phyloP scores from a whole-genome alignment of 148 eudicot genomes.

The Cornus controversa region DNA sequence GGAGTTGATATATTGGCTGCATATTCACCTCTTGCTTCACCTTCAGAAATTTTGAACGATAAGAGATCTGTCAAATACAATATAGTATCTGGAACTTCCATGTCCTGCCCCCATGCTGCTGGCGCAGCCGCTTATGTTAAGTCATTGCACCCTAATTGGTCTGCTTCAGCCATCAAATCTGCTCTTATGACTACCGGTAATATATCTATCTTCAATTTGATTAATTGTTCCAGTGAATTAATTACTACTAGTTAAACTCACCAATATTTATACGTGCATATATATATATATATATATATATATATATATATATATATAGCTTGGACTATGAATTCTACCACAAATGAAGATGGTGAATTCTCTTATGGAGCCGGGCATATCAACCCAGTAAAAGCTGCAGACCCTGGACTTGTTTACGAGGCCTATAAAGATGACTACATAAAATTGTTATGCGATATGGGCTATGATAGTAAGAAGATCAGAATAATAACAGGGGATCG shows the following conservation, averaged over 20 bases:
- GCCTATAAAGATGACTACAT: constrained; percentile 34
- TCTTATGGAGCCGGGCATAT: constrained; percentile 65
- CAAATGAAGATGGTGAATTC: constrained; percentile 40
- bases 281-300: no score
- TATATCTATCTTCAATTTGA: no score
- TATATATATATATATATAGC: constrained; percentile 20
- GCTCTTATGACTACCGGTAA: background rate
- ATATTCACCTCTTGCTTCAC: constrained; percentile 30
- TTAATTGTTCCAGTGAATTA: no score
- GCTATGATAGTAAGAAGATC: constrained; percentile 1
- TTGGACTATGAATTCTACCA: constrained; percentile 23
- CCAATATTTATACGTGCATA: no score
- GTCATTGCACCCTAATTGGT: constrained; percentile 26
- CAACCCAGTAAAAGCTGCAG: constrained; percentile 37
- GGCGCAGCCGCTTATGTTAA: constrained; percentile 58
- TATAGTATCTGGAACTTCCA: constrained; percentile 58
- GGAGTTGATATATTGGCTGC: constrained; percentile 69
- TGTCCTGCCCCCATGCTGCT: constrained; percentile 72
- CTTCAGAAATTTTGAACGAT: background rate
- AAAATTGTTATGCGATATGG: constrained; percentile 34
- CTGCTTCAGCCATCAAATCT: background rate
- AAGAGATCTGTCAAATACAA: constrained; percentile 30
- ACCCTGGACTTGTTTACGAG: constrained; percentile 62
- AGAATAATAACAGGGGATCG: constrained; percentile 17
- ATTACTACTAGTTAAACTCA: no score